Evolutionary conservation across 768 basidiomycete species (phyloP).

Genomic region (Heimioporus sp.): DNA sequence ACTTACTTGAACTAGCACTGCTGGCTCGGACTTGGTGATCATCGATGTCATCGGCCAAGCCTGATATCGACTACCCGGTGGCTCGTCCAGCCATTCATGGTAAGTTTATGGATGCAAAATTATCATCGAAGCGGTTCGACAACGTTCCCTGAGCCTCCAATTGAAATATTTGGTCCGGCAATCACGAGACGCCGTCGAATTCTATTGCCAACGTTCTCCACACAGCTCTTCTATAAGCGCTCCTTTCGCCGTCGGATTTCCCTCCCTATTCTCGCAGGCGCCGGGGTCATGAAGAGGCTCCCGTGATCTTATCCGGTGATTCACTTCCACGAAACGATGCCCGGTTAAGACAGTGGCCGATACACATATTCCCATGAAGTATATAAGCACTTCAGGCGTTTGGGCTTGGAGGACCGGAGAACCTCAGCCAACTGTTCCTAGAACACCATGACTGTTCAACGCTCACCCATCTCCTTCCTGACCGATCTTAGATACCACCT

Average conservation of each 20-base stretch:
- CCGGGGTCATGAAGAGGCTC: too few relatives aligned
- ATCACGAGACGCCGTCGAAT: neutral
- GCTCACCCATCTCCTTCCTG: neutral
- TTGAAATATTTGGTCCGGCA: neutral
- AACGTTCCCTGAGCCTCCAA: neutral
- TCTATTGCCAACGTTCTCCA: too few relatives aligned
- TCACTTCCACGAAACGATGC: neutral
- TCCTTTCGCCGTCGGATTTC: too few relatives aligned
- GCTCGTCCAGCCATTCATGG: neutral
- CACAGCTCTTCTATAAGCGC: too few relatives aligned
- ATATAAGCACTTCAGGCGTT: slow-evolving; percentile 6
- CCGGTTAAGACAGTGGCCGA: slow-evolving; percentile 6
- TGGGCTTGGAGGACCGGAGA: neutral
- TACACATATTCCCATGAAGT: neutral
- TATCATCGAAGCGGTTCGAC: neutral
- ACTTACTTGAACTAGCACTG: too few relatives aligned
- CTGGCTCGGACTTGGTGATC: too few relatives aligned
- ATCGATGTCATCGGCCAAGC: neutral
- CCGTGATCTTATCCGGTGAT: too few relatives aligned
- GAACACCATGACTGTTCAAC: slow-evolving; percentile 19
- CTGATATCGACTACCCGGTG: too few relatives aligned
- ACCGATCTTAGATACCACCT: slow-evolving; percentile 21
- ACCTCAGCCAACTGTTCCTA: neutral
- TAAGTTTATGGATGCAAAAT: neutral
- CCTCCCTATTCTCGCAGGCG: too few relatives aligned